Percentiles rank a stretch among this genome's conserved stretches.
phyloP scores from a whole-genome alignment of 2,329 filamentous ascomycete species.

The Ophiostoma piceae region DNA sequence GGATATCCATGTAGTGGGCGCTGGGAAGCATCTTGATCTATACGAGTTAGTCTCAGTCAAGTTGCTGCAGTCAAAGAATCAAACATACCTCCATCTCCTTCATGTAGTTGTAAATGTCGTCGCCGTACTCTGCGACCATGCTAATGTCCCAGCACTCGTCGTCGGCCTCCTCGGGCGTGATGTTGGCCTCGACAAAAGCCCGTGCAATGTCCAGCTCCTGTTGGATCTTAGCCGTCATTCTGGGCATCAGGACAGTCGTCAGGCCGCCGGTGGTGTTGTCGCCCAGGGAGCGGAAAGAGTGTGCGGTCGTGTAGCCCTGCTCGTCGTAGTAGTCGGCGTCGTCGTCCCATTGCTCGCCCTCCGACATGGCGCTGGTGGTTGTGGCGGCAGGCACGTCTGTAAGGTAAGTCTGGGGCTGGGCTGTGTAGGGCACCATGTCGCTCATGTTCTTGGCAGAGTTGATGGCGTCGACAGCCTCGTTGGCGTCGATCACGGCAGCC shows the following conservation, averaged over 20 bases:
- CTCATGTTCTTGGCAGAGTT: background rate
- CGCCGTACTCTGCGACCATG: slow-evolving; percentile 95
- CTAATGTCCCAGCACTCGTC: slow-evolving; percentile 91
- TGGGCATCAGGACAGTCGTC: slow-evolving; percentile 64
- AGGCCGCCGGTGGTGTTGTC: slow-evolving; percentile 50
- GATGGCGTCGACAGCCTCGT: slow-evolving; percentile 6
- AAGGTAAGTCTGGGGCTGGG: slow-evolving; percentile 16
- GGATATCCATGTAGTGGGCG: slow-evolving; percentile 91
- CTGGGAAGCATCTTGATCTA: slow-evolving; percentile 61
- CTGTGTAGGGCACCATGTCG: background rate
- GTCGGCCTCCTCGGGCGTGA: slow-evolving; percentile 68
- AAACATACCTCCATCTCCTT: slow-evolving; percentile 63
- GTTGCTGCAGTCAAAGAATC: background rate
- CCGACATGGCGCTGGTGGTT: slow-evolving; percentile 33
- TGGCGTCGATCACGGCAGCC: slow-evolving; percentile 9
- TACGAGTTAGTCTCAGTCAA: background rate
- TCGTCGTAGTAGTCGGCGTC: slow-evolving; percentile 64
- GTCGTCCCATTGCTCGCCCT: slow-evolving; percentile 70
- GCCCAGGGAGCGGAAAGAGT: slow-evolving; percentile 69
- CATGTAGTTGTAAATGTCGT: slow-evolving; percentile 95
- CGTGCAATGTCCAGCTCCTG: slow-evolving; percentile 66
- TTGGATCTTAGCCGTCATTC: slow-evolving; percentile 61
- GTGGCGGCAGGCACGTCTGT: slow-evolving; percentile 20
- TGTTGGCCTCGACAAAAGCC: slow-evolving; percentile 59
- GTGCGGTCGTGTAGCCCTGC: slow-evolving; percentile 71